phyloP scores from a whole-genome alignment of 106 monocot genomes.

The Vanilla planifolia region DNA sequence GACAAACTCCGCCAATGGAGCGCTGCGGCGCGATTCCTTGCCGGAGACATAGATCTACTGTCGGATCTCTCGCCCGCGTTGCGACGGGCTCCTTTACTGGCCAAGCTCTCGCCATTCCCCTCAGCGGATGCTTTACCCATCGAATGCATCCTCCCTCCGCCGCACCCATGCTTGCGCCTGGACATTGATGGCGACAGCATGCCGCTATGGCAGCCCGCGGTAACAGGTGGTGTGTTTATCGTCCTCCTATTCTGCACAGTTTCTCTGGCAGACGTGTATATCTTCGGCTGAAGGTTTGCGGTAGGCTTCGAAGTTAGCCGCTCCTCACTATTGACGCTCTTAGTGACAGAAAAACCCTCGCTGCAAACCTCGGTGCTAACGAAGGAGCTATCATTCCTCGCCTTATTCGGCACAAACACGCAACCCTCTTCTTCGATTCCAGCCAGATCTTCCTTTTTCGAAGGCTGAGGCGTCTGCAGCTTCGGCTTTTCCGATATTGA shows the following conservation, averaged over 20 bases:
- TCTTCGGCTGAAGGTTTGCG: constrained; percentile 5
- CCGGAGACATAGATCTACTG: constrained; percentile 5
- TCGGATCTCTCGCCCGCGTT: constrained; percentile 5
- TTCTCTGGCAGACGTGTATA: constrained; percentile 1
- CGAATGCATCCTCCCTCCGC: not conserved
- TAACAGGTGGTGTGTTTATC: not conserved
- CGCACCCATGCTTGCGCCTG: not conserved
- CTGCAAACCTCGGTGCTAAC: not conserved
- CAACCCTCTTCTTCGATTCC: not conserved
- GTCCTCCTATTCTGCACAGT: not conserved
- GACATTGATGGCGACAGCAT: constrained; percentile 2
- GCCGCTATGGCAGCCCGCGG: constrained; percentile 4
- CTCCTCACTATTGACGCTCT: not conserved
- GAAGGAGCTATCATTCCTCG: constrained; percentile 3
- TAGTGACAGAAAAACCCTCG: constrained; percentile 3
- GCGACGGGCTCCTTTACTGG: not conserved
- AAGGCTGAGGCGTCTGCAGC: not conserved
- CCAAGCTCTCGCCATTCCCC: not conserved
- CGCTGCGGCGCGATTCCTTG: not conserved
- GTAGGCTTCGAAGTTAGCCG: not conserved
- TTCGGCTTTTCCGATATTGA: constrained; percentile 1
- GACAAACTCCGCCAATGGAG: not conserved
- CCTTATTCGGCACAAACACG: not conserved
- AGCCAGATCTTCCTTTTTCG: not conserved
- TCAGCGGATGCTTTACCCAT: not conserved